A percentile compares a stretch with the other conserved stretches of the same genome.
Evolutionary conservation across 2,329 filamentous ascomycete species (phyloP).

Genomic region (Thermothelomyces thermophilus): DNA sequence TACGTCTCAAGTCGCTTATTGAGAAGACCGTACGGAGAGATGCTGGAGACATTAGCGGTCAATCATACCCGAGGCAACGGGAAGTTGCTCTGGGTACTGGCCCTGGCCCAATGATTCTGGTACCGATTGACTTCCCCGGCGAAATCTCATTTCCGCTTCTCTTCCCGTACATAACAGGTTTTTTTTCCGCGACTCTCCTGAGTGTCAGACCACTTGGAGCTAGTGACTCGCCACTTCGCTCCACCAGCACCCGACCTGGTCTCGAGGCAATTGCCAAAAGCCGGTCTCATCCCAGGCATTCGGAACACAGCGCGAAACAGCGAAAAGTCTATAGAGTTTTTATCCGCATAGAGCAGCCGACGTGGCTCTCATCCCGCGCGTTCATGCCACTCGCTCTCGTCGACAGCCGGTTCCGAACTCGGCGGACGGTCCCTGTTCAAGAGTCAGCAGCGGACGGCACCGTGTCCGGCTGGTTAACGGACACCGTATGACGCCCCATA

Average conservation of each 20-base stretch:
- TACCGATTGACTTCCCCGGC: too few relatives aligned
- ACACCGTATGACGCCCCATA: constrained; percentile 19
- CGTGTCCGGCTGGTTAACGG: constrained; percentile 8
- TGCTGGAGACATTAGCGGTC: too few relatives aligned
- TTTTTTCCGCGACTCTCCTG: too few relatives aligned
- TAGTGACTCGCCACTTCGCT: not conserved
- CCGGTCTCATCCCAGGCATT: too few relatives aligned
- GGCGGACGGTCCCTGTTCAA: not conserved
- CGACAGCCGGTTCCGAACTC: constrained; percentile 17
- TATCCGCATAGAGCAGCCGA: not conserved
- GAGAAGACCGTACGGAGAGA: too few relatives aligned
- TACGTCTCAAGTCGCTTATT: too few relatives aligned
- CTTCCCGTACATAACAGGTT: too few relatives aligned
- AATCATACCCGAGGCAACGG: not conserved
- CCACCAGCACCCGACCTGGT: not conserved
- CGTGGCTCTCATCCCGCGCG: not conserved
- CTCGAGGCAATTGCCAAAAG: too few relatives aligned
- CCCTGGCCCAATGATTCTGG: too few relatives aligned
- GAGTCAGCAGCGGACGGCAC: constrained; percentile 1
- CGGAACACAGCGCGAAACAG: too few relatives aligned
- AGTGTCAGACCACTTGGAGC: not conserved
- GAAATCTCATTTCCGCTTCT: too few relatives aligned
- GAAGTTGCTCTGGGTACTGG: too few relatives aligned
- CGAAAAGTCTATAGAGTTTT: not conserved
- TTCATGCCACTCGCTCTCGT: not conserved